A percentile compares a stretch with the other conserved stretches of the same genome.
Evolutionary conservation across 495 filamentous ascomycete species (phyloP).

Genomic region (Rostrohypoxylon terebratum): DNA sequence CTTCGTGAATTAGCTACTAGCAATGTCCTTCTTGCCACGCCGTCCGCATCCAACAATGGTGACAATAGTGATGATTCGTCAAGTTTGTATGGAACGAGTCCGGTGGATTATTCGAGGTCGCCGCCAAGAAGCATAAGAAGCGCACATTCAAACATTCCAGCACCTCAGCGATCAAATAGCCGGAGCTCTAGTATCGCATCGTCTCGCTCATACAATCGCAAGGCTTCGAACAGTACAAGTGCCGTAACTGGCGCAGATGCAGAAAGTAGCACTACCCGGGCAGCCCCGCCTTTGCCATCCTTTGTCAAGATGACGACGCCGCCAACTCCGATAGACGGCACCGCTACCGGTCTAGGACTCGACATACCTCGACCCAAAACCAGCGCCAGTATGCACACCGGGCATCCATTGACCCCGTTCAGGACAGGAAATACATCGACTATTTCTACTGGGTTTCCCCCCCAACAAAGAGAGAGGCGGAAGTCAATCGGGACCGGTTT

Average conservation of each 20-base stretch:
- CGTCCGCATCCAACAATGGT: constrained; percentile 48
- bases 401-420: constrained; percentile 35
- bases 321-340: constrained; percentile 52
- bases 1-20: constrained; percentile 81
- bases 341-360: constrained; percentile 47
- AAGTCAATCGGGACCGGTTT: constrained; percentile 47
- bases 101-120: constrained; percentile 63
- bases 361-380: constrained; percentile 47
- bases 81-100: constrained; percentile 58
- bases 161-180: constrained; percentile 53
- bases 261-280: constrained; percentile 20
- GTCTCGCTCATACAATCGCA: constrained; percentile 54
- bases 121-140: constrained; percentile 59
- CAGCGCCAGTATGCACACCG: constrained; percentile 33
- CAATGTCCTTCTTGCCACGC: constrained; percentile 63
- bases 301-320: constrained; percentile 55
- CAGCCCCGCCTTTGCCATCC: constrained; percentile 46
- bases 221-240: constrained; percentile 9
- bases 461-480: constrained; percentile 41
- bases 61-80: constrained; percentile 65
- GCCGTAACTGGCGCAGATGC: background rate
- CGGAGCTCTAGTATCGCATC: constrained; percentile 61
- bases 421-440: constrained; percentile 14
- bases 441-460: constrained; percentile 21
- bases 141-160: constrained; percentile 54